These are phyloP conservation scores for Ceratocystis variospora DNA, from an alignment of 2,329 filamentous ascomycete species.

Conservation along the genomic window DNA sequence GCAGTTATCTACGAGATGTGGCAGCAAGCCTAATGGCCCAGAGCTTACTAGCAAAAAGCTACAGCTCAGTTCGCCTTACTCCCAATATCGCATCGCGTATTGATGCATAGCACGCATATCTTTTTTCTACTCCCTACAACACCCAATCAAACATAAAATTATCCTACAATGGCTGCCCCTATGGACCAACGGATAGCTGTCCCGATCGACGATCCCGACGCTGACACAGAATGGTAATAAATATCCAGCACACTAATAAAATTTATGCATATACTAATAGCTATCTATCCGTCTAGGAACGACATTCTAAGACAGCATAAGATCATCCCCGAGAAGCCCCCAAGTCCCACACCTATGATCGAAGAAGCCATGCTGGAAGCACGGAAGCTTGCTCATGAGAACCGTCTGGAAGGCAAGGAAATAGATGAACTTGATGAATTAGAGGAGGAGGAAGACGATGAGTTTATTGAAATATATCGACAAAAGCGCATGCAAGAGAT, in stretches of 20 bases:
- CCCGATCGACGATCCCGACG: slow-evolving; percentile 86
- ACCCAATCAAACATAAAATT: background rate
- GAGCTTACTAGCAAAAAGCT: background rate
- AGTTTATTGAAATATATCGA: slow-evolving; percentile 75
- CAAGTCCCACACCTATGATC: slow-evolving; percentile 88
- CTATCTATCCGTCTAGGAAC: slow-evolving; percentile 49
- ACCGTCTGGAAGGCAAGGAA: slow-evolving; percentile 84
- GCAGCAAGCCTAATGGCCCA: background rate
- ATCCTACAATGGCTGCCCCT: slow-evolving; percentile 42
- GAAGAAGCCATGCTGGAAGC: slow-evolving; percentile 86
- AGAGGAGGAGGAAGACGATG: slow-evolving; percentile 91
- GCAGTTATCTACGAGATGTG: slow-evolving; percentile 5
- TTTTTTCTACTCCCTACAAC: background rate
- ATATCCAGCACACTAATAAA: background rate
- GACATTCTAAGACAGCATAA: slow-evolving; percentile 95
- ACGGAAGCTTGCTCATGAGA: slow-evolving; percentile 72
- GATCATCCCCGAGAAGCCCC: slow-evolving; percentile 93
- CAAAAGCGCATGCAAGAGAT: slow-evolving; percentile 80
- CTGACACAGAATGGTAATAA: slow-evolving; percentile 86
- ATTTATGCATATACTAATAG: background rate
- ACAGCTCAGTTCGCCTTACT: background rate
- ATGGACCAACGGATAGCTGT: slow-evolving; percentile 56
- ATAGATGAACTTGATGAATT: slow-evolving; percentile 85
- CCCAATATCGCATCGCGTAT: background rate
- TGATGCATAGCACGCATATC: background rate